These are phyloP conservation scores for Tylopilus rubrobrunneus DNA, from an alignment of 768 basidiomycete species.

Conservation along the genomic window DNA sequence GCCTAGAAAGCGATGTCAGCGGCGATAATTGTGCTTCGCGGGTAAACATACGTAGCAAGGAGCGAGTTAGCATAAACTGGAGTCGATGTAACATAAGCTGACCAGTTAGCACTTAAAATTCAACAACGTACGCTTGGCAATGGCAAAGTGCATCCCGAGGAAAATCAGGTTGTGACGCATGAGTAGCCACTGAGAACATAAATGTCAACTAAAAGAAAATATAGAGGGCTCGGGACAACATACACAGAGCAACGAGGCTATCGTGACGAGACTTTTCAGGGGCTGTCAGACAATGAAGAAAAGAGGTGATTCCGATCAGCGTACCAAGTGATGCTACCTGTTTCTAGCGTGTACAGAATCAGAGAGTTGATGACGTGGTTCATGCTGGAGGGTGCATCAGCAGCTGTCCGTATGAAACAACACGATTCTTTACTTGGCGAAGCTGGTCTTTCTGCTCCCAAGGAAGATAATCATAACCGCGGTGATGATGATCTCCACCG, in stretches of 20 bases:
- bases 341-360: conserved; percentile 52
- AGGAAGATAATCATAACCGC: conserved; percentile 30
- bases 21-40: background rate
- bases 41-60: conserved; percentile 29
- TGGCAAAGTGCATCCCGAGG: conserved; percentile 34
- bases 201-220: background rate
- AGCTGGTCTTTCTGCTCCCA: conserved; percentile 30
- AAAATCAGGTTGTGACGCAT: conserved; percentile 36
- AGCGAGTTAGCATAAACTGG: conserved; percentile 33
- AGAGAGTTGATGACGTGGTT: conserved; percentile 46
- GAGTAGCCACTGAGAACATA: conserved; percentile 21
- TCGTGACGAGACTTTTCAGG: conserved; percentile 24
- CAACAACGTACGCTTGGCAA: conserved; percentile 27
- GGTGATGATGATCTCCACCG: conserved; percentile 33
- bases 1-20: conserved; percentile 4
- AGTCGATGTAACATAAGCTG: background rate
- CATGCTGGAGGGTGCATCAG: conserved; percentile 31
- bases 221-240: conserved; percentile 3
- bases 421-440: conserved; percentile 19
- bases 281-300: background rate
- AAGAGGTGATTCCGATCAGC: background rate
- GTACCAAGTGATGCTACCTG: conserved; percentile 46
- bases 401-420: background rate
- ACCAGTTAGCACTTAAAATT: no score
- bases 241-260: conserved; percentile 33